Evolutionary conservation across 2,329 filamentous ascomycete species (phyloP), one percentile per base, ranked within the genome.

Genomic region (Fusarium penzigii): DNA sequence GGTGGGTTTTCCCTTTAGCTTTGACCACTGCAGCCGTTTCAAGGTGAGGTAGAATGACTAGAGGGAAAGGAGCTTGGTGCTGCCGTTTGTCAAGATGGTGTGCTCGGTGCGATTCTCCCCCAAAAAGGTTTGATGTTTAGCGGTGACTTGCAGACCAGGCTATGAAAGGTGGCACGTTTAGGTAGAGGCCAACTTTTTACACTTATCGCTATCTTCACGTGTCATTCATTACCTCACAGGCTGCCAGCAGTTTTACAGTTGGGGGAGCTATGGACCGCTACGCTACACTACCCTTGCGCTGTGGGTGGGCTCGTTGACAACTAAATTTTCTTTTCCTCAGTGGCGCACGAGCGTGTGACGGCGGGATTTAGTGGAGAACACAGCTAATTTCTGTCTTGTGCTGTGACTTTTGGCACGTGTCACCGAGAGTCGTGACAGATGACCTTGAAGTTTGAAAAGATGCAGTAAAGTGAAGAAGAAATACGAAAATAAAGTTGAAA

Each of bases 161-260:
- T 52, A 62, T 62, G 63, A 56, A 65, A 65, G 53, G 63, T 65
- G 63, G 63, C 63, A 59, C 59, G 54, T 60, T 53, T 41, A 65
- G 45, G 58, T 65, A 63, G 51, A 51, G 25, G 55, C 59, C 49
- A 60, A 53, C 46, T 65, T 64, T 65, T 63, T 49, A 11, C 13
- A 40, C 51, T 65, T 65, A 65, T 65, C 61, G 49, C 59, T 65
- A 65, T 65, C 63, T 64, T 65, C 63, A 65, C 63, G 62, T 65
- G 63, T 56, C 45, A 57, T 51, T 32, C 44, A 54, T 51, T 25
- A 56, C 49, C 50, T 52, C 36, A 46, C 49, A 49, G 43, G 20
- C 20, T 25, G 20, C 20, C 20, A 25, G 20, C 20, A 25, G n/a
- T 25, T 42, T 51, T 44, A 50, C 42, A n/a, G n/a, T 36, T 3